Evolutionary conservation across 2,329 filamentous ascomycete species (phyloP).

Genomic region (Colletotrichum sp.): DNA sequence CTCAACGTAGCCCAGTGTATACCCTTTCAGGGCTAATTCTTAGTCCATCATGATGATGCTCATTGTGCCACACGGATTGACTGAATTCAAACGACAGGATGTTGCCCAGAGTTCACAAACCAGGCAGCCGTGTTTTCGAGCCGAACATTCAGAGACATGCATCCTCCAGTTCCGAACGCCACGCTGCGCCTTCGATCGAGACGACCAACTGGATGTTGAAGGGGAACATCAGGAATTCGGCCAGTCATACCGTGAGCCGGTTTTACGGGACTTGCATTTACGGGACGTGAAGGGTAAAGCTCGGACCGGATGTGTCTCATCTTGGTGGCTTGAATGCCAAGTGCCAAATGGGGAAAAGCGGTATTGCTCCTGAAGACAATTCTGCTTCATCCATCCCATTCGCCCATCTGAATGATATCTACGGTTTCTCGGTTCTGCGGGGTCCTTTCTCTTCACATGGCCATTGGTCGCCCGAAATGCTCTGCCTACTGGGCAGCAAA

Average conservation of each 20-base stretch:
- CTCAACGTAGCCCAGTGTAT: background rate
- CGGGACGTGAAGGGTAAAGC: background rate
- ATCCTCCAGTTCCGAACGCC: background rate
- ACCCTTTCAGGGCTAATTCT: fast-evolving
- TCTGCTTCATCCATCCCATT: background rate
- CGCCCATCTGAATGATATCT: background rate
- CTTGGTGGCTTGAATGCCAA: background rate
- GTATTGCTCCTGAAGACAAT: background rate
- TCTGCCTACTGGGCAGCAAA: background rate
- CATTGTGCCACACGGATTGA: background rate
- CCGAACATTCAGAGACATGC: background rate
- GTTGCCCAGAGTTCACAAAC: background rate
- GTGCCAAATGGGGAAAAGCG: background rate
- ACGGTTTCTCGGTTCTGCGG: background rate
- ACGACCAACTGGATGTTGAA: background rate
- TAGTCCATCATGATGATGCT: background rate
- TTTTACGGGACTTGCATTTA: background rate
- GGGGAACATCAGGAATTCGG: background rate
- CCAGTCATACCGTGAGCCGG: background rate
- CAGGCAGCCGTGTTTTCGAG: background rate
- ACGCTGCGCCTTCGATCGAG: background rate
- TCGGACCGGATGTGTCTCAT: background rate
- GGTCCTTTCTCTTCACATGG: background rate
- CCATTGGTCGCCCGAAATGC: background rate
- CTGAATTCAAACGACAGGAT: background rate